These are phyloP conservation scores for Chalciporus piperatus DNA, from an alignment of 768 basidiomycete genomes.

Conservation along the genomic window DNA sequence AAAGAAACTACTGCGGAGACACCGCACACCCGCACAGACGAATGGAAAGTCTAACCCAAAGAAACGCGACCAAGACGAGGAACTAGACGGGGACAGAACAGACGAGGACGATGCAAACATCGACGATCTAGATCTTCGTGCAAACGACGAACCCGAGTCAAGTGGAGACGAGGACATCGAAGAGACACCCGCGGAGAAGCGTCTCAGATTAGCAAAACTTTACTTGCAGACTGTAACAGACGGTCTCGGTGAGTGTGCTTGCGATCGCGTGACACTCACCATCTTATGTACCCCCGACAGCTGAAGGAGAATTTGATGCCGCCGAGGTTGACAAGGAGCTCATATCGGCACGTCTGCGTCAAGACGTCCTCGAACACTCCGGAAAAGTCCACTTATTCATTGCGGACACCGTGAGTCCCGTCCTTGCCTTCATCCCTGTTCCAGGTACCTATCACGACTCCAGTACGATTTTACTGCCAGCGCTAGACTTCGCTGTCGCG, in stretches of 20 bases:
- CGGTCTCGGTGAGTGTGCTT: conserved; percentile 51
- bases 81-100: conserved; percentile 61
- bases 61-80: conserved; percentile 48
- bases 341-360: conserved; percentile 84
- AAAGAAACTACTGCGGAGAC: conserved; percentile 21
- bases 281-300: conserved; percentile 26
- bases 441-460: neutral
- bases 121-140: conserved; percentile 74
- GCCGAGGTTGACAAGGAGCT: conserved; percentile 94
- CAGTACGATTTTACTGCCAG: conserved; percentile 54
- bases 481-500: conserved; percentile 57
- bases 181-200: conserved; percentile 92
- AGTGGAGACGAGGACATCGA: conserved; percentile 83
- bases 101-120: conserved; percentile 51
- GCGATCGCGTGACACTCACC: neutral
- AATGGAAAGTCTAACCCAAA: conserved; percentile 18
- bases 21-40: neutral
- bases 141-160: conserved; percentile 50
- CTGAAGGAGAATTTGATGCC: conserved; percentile 91
- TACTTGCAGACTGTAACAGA: conserved; percentile 86
- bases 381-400: conserved; percentile 85
- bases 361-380: conserved; percentile 87
- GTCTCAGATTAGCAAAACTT: conserved; percentile 84
- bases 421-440: neutral
- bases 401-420: conserved; percentile 59